Conservation (phyloP, 78 protist species). For the Dictyostelium firmibasis region DNA sequence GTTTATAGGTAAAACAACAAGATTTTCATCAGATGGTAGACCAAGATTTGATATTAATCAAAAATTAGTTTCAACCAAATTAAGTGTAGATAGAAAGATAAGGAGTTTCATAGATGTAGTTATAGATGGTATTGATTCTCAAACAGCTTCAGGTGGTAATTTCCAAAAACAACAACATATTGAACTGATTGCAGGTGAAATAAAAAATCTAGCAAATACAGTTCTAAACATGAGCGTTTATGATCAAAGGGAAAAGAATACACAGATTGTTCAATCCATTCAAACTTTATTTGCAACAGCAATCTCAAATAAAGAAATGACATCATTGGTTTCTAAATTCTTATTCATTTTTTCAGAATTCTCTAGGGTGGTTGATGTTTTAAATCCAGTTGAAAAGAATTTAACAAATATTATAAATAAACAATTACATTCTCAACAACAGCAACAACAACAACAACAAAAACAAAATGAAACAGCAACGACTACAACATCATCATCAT, state of each 20-base stretch:
- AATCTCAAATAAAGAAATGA: conserved; percentile 1
- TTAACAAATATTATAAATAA: not conserved
- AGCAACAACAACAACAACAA: not conserved
- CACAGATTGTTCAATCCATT: conserved; percentile 38
- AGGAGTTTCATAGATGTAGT: not conserved
- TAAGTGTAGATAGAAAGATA: conserved; percentile 26
- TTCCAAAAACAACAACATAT: not conserved
- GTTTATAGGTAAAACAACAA: conserved; percentile 2
- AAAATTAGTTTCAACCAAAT: conserved; percentile 32
- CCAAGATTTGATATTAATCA: conserved; percentile 75
- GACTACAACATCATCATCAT: not conserved
- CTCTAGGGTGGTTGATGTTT: conserved; percentile 71
- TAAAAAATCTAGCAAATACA: not conserved
- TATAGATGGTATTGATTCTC: not conserved
- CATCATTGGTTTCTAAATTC: conserved; percentile 20
- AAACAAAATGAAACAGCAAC: not conserved
- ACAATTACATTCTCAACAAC: not conserved
- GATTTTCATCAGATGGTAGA: conserved; percentile 48
- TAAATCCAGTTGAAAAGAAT: conserved; percentile 45
- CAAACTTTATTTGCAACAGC: conserved; percentile 22
- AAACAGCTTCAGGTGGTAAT: not conserved
- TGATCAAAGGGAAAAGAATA: conserved; percentile 34
- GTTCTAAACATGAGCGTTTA: conserved; percentile 33
- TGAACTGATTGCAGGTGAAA: not conserved
- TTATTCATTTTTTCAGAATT: conserved; percentile 69